Base-by-base conservation (phyloP, 2,329 filamentous ascomycete genomes). In the Aotearoamyces nothofagi region DNA sequence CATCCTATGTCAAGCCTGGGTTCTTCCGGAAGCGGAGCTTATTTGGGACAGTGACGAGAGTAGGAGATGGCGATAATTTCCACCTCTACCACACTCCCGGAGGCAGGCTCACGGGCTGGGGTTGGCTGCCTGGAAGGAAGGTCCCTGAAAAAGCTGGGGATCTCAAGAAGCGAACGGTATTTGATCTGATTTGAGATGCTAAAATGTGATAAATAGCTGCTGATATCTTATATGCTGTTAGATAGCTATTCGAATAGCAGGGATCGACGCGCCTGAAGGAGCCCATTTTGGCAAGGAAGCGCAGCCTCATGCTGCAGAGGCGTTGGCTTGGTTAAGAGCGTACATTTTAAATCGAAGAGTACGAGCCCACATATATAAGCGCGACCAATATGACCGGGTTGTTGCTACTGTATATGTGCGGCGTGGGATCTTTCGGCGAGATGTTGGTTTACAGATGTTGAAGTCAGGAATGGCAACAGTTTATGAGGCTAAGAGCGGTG, bases 11-110 rank as follows among this genome's bases (percentile, higher is more conserved):
- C 41, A 71, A 72, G 26, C 78, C 82, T 2, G 59, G 62, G 8
- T 78, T 76, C 47, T 87, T 87, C 49, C 71, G 80, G 25, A 73
- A 62, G 35, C 67, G 80, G 42, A 86, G 71, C 41, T 49, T 98
- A 23, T 78, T 87, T 42, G 90, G 90, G 9, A 69, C 68, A 36
- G 90, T 96, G 23, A 94, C 87, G 9, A 84, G 80, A 42, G 90
- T 98, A 14, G 90, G 92, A 23, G 90, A 98, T 62, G 92, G 84
- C 4, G 90, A 98, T 54, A 87, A 87, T 49, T 94, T 98, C 52
- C 78, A 90, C 42, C 53, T 98, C 26, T 98, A 78, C 51, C 90
- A 98, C 52, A 96, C 84, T 0, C 90, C 90, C 0, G 87, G 87
- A n/a, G 90, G 90, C 8, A 66, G 74, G 39, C 53, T 86, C 29